phyloP scores from a whole-genome alignment of 331 rosid genomes.

The Phaseolus coccineus region DNA sequence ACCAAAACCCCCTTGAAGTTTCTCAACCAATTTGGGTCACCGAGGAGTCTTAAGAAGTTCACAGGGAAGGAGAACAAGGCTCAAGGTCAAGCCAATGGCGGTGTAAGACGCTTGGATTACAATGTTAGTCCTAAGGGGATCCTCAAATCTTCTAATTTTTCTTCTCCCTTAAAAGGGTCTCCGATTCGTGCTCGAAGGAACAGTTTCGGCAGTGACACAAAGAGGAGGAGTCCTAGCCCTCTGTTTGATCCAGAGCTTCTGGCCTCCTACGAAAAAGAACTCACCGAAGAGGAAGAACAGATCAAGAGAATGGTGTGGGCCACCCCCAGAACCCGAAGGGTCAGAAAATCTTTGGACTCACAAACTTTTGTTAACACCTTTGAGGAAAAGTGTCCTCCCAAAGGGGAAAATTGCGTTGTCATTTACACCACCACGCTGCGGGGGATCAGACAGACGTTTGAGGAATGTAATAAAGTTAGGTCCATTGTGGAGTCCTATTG shows the following conservation, averaged over 20 bases:
- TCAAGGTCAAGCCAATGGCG: conserved; percentile 35
- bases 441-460: conserved; percentile 90
- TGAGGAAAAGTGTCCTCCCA: conserved; percentile 70
- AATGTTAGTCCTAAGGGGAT: conserved; percentile 69
- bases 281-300: conserved; percentile 73
- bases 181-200: conserved; percentile 53
- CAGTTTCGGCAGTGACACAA: conserved; percentile 63
- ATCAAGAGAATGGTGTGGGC: conserved; percentile 81
- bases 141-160: conserved; percentile 47
- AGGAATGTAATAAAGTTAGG: conserved; percentile 83
- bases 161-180: conserved; percentile 55
- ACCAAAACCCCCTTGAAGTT: conserved; percentile 74
- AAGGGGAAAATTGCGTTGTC: conserved; percentile 73
- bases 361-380: conserved; percentile 50
- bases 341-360: conserved; percentile 45
- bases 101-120: conserved; percentile 60
- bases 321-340: conserved; percentile 56
- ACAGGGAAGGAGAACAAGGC: conserved; percentile 82
- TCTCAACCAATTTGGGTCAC: conserved; percentile 76
- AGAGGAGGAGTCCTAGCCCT: conserved; percentile 53
- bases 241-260: conserved; percentile 87
- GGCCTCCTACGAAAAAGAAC: conserved; percentile 74
- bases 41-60: conserved; percentile 55
- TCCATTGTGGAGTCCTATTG: conserved; percentile 67
- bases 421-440: conserved; percentile 89